Evolutionary conservation across 768 basidiomycete species (phyloP).

Genomic region (Floccularia luteovirens): DNA sequence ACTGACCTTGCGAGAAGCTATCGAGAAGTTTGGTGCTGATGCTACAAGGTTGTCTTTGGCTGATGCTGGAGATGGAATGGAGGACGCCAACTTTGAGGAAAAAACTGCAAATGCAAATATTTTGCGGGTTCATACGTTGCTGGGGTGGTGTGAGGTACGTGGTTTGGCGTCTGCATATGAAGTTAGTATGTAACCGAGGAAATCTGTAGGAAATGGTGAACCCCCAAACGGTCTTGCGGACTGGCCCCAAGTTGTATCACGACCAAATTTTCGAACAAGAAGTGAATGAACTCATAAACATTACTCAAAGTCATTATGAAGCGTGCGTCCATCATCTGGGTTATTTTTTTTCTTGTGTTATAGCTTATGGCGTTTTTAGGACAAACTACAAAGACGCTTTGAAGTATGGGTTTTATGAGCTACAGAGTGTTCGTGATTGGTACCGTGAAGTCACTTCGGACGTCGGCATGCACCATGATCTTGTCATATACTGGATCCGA

Average conservation of each 20-base stretch:
- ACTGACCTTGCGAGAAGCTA: conserved; percentile 80
- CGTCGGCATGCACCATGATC: conserved; percentile 85
- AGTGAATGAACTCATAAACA: conserved; percentile 77
- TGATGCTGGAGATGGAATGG: conserved; percentile 94
- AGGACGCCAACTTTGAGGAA: conserved; percentile 99
- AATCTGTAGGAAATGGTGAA: conserved; percentile 77
- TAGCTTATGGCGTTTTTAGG: conserved; percentile 28
- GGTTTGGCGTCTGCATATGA: neutral
- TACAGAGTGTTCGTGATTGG: conserved; percentile 89
- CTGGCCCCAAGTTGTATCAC: conserved; percentile 73
- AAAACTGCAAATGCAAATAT: conserved; percentile 97
- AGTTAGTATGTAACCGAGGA: conserved; percentile 3
- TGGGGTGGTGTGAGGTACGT: conserved; percentile 86
- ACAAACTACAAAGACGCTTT: conserved; percentile 94
- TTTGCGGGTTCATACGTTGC: conserved; percentile 81
- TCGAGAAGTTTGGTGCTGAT: conserved; percentile 95
- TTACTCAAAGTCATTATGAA: conserved; percentile 75
- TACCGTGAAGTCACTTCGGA: conserved; percentile 90
- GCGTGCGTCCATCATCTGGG: conserved; percentile 42
- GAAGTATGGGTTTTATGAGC: conserved; percentile 93
- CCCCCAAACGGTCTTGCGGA: conserved; percentile 63
- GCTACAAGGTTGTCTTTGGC: conserved; percentile 88
- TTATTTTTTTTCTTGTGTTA: neutral
- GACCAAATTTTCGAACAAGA: conserved; percentile 91
- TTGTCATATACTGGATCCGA: conserved; percentile 82